phyloP scores from a whole-genome alignment of 805 yeast genomes.

The Maudiozyma turicensis region DNA sequence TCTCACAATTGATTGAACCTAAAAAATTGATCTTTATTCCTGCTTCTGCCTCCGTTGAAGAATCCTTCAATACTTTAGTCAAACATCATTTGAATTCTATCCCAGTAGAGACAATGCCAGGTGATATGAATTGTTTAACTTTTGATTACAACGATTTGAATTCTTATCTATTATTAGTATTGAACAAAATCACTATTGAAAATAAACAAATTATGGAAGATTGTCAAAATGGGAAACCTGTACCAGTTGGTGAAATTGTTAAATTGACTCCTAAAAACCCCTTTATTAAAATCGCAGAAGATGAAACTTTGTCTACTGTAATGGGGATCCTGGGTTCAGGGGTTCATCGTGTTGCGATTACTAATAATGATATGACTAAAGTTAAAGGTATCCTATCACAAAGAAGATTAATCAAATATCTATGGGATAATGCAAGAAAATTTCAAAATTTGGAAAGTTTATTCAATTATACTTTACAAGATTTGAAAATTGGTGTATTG shows the following conservation, averaged over 20 bases:
- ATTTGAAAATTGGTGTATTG: slow-evolving; percentile 63
- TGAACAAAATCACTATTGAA: slow-evolving; percentile 51
- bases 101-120: slow-evolving; percentile 56
- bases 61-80: slow-evolving; percentile 73
- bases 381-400: slow-evolving; percentile 85
- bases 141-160: slow-evolving; percentile 90
- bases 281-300: slow-evolving; percentile 64
- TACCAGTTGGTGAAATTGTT: slow-evolving; percentile 83
- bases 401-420: slow-evolving; percentile 70
- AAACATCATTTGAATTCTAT: slow-evolving; percentile 71
- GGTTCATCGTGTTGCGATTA: slow-evolving; percentile 85
- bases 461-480: slow-evolving; percentile 57
- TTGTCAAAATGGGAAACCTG: slow-evolving; percentile 82
- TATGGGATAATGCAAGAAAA: slow-evolving; percentile 88
- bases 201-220: slow-evolving; percentile 32
- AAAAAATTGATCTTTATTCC: slow-evolving; percentile 67
- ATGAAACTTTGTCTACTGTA: slow-evolving; percentile 59
- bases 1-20: slow-evolving; percentile 66
- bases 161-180: slow-evolving; percentile 71
- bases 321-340: slow-evolving; percentile 90
- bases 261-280: slow-evolving; percentile 83
- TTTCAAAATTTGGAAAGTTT: slow-evolving; percentile 75
- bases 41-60: slow-evolving; percentile 65
- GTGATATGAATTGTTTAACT: slow-evolving; percentile 63
- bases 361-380: slow-evolving; percentile 40